phyloP scores from a whole-genome alignment of 768 basidiomycete genomes.

The Pleurotus eryngii region DNA sequence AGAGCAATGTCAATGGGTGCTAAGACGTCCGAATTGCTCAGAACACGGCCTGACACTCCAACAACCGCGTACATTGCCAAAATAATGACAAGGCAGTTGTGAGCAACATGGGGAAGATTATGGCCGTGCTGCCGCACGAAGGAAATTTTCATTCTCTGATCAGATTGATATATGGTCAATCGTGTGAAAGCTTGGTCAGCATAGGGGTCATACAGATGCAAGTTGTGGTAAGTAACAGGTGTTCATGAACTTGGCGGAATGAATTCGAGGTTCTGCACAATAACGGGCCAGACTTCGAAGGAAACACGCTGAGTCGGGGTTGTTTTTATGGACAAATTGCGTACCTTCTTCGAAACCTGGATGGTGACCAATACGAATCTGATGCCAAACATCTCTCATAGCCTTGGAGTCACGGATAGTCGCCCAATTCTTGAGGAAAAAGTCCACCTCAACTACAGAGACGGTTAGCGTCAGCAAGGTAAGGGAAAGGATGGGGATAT shows the following conservation, averaged over 20 bases:
- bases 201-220: not conserved
- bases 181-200: too few species aligned
- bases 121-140: slow-evolving; percentile 84
- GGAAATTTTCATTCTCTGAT: slow-evolving; percentile 17
- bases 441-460: slow-evolving; percentile 62
- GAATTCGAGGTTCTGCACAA: slow-evolving; percentile 61
- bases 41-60: slow-evolving; percentile 88
- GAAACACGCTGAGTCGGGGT: too few species aligned
- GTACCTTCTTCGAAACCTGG: slow-evolving; percentile 86
- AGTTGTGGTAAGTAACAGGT: slow-evolving; percentile 12
- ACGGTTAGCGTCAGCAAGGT: slow-evolving; percentile 31
- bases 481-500: slow-evolving; percentile 16
- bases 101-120: slow-evolving; percentile 87
- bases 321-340: not conserved
- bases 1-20: slow-evolving; percentile 65
- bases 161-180: too few species aligned
- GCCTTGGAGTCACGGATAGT: slow-evolving; percentile 81
- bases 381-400: slow-evolving; percentile 82
- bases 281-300: slow-evolving; percentile 61
- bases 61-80: slow-evolving; percentile 56
- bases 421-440: slow-evolving; percentile 78
- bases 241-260: slow-evolving; percentile 30
- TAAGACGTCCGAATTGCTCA: slow-evolving; percentile 77
- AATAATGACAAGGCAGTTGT: slow-evolving; percentile 50
- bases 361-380: slow-evolving; percentile 79